These are phyloP conservation scores for Euphrasia confusa DNA, from an alignment of 257 asterid genomes.

Conservation along the genomic window DNA sequence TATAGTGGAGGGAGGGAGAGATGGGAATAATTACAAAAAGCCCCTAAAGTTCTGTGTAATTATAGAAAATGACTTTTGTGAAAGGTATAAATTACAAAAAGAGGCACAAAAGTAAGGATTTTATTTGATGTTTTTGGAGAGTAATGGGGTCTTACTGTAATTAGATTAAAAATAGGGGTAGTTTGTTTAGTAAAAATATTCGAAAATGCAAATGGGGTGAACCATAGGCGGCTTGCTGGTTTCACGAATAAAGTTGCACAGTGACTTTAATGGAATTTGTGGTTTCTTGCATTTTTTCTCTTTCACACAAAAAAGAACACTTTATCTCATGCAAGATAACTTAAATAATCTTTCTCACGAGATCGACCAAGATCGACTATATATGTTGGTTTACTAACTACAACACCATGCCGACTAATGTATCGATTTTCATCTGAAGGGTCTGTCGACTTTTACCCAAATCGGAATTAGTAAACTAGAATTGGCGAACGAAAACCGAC, in stretches of 20 bases:
- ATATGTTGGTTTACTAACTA: background rate
- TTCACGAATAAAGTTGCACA: background rate
- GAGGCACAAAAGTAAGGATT: background rate
- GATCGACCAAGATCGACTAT: background rate
- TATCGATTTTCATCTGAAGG: background rate
- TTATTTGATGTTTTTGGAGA: too few species aligned
- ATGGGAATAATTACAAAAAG: background rate
- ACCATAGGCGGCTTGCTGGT: constrained; percentile 1
- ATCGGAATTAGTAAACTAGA: background rate
- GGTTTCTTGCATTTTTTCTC: background rate
- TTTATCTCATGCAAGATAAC: background rate
- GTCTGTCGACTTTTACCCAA: too few species aligned
- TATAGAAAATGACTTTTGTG: too few species aligned
- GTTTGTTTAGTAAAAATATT: background rate
- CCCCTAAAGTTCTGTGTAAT: background rate
- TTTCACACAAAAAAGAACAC: background rate
- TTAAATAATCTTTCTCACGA: background rate
- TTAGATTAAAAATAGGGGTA: background rate
- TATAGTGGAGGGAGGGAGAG: constrained; percentile 10
- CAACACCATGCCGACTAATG: background rate
- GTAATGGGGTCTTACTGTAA: background rate
- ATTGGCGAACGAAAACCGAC: background rate
- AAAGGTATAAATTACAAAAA: background rate
- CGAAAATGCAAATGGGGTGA: background rate
- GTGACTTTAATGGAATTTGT: constrained; percentile 4